phyloP scores from a whole-genome alignment of 176 grass and related monocot species.

The Oryza officinalis region DNA sequence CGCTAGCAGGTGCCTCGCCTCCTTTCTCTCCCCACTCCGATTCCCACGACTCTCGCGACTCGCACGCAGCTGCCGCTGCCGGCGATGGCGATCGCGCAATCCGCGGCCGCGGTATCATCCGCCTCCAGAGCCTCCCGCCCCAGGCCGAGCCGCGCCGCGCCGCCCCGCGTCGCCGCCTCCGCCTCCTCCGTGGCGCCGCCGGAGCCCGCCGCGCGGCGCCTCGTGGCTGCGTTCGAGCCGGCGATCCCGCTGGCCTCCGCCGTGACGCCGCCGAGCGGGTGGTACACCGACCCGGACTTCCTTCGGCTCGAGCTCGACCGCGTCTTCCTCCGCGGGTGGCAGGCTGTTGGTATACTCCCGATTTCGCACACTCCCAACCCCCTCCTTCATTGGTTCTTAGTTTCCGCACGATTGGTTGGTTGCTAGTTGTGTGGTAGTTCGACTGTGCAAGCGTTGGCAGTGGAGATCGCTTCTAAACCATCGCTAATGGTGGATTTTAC shows the following conservation, averaged over 20 bases:
- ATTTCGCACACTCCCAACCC: background rate
- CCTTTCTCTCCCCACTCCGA: background rate
- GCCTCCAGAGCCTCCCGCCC: background rate
- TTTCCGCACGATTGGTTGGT: background rate
- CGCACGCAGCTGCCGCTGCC: background rate
- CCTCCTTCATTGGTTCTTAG: background rate
- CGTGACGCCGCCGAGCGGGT: conserved; percentile 69
- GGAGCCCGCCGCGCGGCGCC: conserved; percentile 31
- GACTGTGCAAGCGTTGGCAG: background rate
- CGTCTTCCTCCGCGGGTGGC: conserved; percentile 85
- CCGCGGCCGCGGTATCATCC: conserved; percentile 21
- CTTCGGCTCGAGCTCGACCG: conserved; percentile 67
- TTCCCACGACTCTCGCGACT: background rate
- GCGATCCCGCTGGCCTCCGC: conserved; percentile 56
- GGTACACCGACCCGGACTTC: conserved; percentile 69
- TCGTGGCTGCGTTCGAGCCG: conserved; percentile 67
- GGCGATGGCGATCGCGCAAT: conserved; percentile 57
- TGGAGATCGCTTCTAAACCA: background rate
- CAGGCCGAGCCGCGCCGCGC: background rate
- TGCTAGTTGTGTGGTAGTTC: background rate
- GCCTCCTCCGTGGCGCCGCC: background rate
- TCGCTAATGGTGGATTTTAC: background rate
- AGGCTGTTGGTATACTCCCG: conserved; percentile 63
- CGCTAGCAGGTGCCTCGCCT: too few species aligned
- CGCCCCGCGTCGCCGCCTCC: background rate